phyloP scores from a whole-genome alignment of 108 stramenopile genomes.

The Conticribra guillardii region DNA sequence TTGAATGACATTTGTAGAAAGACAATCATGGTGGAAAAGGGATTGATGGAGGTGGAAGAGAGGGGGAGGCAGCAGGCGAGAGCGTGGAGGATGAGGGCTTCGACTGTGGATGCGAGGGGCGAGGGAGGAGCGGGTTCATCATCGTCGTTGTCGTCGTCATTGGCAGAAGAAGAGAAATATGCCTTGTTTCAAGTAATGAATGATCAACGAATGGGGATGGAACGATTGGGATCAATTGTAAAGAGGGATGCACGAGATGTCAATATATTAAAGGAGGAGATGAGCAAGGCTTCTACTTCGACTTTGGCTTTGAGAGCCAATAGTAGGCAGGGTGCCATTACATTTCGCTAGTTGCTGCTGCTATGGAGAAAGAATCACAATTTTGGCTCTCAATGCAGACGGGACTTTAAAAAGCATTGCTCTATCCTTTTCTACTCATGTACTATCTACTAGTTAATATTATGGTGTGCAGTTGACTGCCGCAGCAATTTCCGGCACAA shows the following conservation, averaged over 20 bases:
- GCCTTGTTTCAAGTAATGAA: conserved; percentile 46
- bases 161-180: conserved; percentile 38
- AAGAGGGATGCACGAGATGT: conserved; percentile 48
- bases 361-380: no score
- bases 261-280: conserved; percentile 43
- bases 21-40: conserved; percentile 14
- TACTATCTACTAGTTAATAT: no score
- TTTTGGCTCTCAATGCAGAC: no score
- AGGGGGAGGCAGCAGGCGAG: conserved; percentile 31
- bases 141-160: background rate
- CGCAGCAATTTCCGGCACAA: no score
- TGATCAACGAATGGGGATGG: conserved; percentile 48
- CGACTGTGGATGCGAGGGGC: conserved; percentile 13
- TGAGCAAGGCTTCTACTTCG: conserved; percentile 15
- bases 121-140: background rate
- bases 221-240: conserved; percentile 35
- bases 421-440: no score
- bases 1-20: conserved; percentile 24
- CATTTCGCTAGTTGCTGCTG: no score
- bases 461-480: no score
- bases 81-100: conserved; percentile 31
- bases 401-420: no score
- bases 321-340: no score
- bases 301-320: no score
- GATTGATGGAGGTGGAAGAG: conserved; percentile 33